Conservation (phyloP, 768 basidiomycete species). For the Rhizopogon sp. region DNA sequence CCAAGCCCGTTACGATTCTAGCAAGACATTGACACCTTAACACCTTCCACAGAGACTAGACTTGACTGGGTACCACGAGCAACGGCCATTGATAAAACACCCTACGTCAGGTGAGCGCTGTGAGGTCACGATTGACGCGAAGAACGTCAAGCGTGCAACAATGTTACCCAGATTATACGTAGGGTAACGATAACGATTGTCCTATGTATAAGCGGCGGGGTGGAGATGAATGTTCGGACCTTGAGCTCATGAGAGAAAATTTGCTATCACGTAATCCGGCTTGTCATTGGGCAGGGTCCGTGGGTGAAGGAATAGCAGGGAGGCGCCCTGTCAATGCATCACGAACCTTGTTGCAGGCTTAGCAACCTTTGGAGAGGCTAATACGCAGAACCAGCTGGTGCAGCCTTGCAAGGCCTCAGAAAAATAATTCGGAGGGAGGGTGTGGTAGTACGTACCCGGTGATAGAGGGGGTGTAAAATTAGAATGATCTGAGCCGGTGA, state of each 20-base stretch:
- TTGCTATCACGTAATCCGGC: not conserved
- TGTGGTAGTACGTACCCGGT: no score
- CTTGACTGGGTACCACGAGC: not conserved
- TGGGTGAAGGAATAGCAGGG: not conserved
- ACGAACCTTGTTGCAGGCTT: not conserved
- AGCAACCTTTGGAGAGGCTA: not conserved
- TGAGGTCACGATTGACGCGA: not conserved
- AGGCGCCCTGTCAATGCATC: no score
- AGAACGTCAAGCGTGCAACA: not conserved
- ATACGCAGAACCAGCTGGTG: no score
- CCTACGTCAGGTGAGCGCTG: not conserved
- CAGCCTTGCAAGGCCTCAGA: no score
- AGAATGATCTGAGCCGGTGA: not conserved
- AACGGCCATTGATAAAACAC: not conserved
- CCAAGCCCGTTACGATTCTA: no score
- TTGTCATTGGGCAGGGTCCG: not conserved
- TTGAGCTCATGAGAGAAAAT: not conserved
- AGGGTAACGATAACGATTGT: not conserved
- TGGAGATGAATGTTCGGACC: not conserved
- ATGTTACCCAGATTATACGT: conserved; percentile 1
- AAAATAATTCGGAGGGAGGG: no score
- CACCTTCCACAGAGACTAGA: not conserved
- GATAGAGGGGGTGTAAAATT: not conserved
- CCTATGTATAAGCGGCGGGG: conserved; percentile 3
- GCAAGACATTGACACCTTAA: not conserved